A percentile compares a stretch with the other conserved stretches of the same genome.
Conservation (phyloP, 345 rosid genomes). For the Lumnitzera racemosa region DNA sequence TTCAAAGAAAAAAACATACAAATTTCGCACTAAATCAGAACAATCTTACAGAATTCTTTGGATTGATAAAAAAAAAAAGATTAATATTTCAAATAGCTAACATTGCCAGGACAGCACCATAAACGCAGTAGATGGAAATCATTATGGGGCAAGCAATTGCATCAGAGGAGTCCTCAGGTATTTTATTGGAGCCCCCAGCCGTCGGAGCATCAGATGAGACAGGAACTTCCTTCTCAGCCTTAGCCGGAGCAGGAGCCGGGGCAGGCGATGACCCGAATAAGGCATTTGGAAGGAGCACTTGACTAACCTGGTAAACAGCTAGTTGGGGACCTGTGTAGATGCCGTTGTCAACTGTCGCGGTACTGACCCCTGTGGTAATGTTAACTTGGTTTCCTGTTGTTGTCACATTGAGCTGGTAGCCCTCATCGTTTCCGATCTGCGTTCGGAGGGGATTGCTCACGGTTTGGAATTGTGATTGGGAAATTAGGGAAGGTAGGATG, state of each 20-base stretch:
- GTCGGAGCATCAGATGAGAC: constrained; percentile 38
- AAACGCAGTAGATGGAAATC: too few relatives aligned
- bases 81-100: too few relatives aligned
- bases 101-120: too few relatives aligned
- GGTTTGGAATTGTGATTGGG: constrained; percentile 77
- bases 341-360: constrained; percentile 57
- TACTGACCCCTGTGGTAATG: constrained; percentile 62
- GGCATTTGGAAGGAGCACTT: constrained; percentile 62
- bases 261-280: constrained; percentile 45
- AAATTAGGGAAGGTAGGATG: constrained; percentile 48
- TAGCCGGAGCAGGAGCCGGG: constrained; percentile 44
- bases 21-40: too few relatives aligned
- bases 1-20: too few relatives aligned
- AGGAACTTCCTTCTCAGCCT: constrained; percentile 29
- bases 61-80: too few relatives aligned
- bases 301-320: constrained; percentile 73
- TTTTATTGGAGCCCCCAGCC: constrained; percentile 26
- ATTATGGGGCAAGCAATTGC: constrained; percentile 8
- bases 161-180: constrained; percentile 27
- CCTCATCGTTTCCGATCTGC: constrained; percentile 60
- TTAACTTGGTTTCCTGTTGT: constrained; percentile 81
- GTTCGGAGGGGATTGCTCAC: constrained; percentile 84
- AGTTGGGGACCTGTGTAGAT: constrained; percentile 45
- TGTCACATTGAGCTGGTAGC: constrained; percentile 51
- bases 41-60: too few relatives aligned